These are phyloP conservation scores for Castanea crenata DNA, from an alignment of 306 rosid genomes.

Conservation along the genomic window DNA sequence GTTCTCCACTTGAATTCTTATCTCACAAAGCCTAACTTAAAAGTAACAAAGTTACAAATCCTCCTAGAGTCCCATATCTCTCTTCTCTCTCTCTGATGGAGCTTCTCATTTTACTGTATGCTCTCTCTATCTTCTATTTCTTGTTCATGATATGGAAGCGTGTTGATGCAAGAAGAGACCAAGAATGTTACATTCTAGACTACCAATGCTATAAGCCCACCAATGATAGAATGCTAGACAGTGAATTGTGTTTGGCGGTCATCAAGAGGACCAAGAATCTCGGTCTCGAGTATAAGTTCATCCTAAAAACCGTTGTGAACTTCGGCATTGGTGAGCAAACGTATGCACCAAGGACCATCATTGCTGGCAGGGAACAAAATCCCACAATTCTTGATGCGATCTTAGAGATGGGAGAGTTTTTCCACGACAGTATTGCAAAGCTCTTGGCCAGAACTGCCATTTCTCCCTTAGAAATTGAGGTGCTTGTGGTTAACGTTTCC, in stretches of 20 bases:
- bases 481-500: constrained; percentile 76
- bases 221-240: constrained; percentile 71
- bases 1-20: too few species aligned
- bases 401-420: constrained; percentile 75
- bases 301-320: constrained; percentile 78
- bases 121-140: constrained; percentile 34
- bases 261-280: constrained; percentile 43
- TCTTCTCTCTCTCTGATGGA: constrained; percentile 37
- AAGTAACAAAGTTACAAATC: too few species aligned
- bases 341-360: constrained; percentile 66
- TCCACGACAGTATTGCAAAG: constrained; percentile 49
- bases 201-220: constrained; percentile 69
- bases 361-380: constrained; percentile 43
- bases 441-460: constrained; percentile 47
- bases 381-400: constrained; percentile 48
- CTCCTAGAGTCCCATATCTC: too few species aligned
- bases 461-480: constrained; percentile 58
- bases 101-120: constrained; percentile 38
- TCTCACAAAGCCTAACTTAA: too few species aligned
- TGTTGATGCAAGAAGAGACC: constrained; percentile 43
- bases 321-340: constrained; percentile 93
- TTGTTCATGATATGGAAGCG: constrained; percentile 53
- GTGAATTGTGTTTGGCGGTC: constrained; percentile 46
- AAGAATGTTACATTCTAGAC: constrained; percentile 66
- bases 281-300: constrained; percentile 77